Evolutionary conservation across 2,329 filamentous ascomycete genomes (phyloP), one percentile per base, ranked within the genome.

Genomic region (Aspergillus puulaauensis): DNA sequence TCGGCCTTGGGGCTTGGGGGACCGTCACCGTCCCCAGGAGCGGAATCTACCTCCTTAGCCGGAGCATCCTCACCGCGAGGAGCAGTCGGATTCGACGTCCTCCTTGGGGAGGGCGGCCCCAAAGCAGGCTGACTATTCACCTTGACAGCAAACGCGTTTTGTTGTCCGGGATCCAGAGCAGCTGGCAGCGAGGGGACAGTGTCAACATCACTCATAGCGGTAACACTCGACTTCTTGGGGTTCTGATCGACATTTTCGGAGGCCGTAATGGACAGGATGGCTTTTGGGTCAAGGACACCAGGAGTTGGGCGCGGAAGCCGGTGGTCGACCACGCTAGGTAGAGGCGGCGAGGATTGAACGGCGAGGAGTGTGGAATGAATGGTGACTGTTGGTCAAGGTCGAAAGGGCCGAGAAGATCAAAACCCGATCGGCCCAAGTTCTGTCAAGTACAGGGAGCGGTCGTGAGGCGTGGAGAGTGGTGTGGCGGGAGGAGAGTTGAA

Each of bases 131-230:
- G 61, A 57, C 54, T 59, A 57, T 73, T 71, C 61, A 65, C 65
- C 64, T 66, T 73, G 64, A 68, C 66, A 61, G 70, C 66, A 64
- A 70, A 64, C 59, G 65, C 65, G 55, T 65, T 71, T 59, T 65
- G 66, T 59, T 65, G 66, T 64, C 66, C 66, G 64, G 69, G 66
- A 67, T 70, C 67, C 67, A 72, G 66, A 68, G 68, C 66, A 72
- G 73, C 69, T 69, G 70, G 71, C 65, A 74, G 61, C 63, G 69
- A 68, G 61, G 73, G 68, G 64, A 72, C 70, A 64, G 73, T 68
- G 60, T 76, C 75, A 65, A 73, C 75, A 77, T 78, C 75, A 77
- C 73, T 78, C 75, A 78, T 78, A 76, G 74, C 75, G 75, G 71
- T 73, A 76, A 67, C 71, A 73, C 69, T 74, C 68, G 73, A 72